Conservation (phyloP, 441 rosid species). For the Gossypium davidsonii region DNA sequence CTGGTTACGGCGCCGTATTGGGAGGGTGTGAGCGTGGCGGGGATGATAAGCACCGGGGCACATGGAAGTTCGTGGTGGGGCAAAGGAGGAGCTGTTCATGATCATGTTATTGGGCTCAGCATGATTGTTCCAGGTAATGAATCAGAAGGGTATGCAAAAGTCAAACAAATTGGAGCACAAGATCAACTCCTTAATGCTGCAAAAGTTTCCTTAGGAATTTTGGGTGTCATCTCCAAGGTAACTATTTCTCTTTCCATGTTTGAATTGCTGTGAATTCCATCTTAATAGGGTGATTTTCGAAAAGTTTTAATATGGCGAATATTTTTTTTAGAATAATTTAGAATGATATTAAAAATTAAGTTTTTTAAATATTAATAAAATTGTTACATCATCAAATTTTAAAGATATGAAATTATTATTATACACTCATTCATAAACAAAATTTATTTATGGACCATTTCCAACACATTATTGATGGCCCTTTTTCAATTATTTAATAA, state of each 20-base stretch:
- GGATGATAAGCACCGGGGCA: conserved; percentile 68
- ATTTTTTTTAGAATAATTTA: no score
- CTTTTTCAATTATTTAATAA: no score
- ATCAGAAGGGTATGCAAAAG: conserved; percentile 59
- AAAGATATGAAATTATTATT: no score
- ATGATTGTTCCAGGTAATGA: conserved; percentile 50
- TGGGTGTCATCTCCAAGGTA: conserved; percentile 89
- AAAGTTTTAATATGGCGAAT: no score
- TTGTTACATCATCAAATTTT: no score
- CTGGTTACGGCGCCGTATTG: conserved; percentile 71
- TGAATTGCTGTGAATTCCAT: neutral
- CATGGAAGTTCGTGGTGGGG: conserved; percentile 96
- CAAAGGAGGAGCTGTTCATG: conserved; percentile 80
- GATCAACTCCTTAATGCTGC: conserved; percentile 65
- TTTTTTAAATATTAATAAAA: no score
- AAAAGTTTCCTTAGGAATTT: conserved; percentile 57
- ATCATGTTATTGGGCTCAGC: conserved; percentile 63
- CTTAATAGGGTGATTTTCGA: neutral
- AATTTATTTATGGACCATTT: no score
- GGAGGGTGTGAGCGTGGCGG: conserved; percentile 86
- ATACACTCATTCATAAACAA: no score
- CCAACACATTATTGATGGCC: no score
- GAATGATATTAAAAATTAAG: no score
- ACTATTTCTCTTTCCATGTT: neutral
- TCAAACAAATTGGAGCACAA: conserved; percentile 36